Base-by-base conservation (phyloP, 139 green algal genomes). In the Diplosphaera chodatii region DNA sequence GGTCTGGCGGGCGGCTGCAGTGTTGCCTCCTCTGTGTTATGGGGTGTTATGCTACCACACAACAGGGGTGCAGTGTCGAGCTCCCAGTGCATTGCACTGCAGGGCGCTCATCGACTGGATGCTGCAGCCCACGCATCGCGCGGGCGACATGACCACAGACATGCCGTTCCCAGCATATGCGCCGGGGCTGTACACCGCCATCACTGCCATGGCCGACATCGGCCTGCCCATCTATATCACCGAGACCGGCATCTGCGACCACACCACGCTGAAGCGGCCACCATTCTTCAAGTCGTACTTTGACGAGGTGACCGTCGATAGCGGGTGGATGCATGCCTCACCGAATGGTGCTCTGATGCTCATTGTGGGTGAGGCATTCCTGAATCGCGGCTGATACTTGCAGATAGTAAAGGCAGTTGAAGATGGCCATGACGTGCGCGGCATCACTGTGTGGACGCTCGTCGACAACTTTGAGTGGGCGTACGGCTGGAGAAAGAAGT, bases 201-300 rank as follows among this genome's bases (percentile, higher is more conserved):
- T 68, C 20, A 40, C 69, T n/a, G 22, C 32, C 30, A 66, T 85
- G 64, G 63, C 40, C 48, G 63, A 64, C 20, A 69, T 91, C 41
- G 72, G 76, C 22, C 80, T 93, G 18, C 90, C 89, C 37, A 84
- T 96, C 29, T 96, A 95, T 76, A 91, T 96, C 72, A 95, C 89
- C 4, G 89, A 96, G 78, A 93, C 87, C 0, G 89, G 89, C 63
- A 83, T 90, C 66, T 82, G 89, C 3, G 87, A 96, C 69, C 23
- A 27, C 2, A 70, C 68, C 5, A 88, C 92, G 64, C 69, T 82
- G 41, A 77, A 78, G 29, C 72, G 78, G n/a, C 59, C 64, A 3
- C 1, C 69, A 4, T 77, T 77, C 41, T 76, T 84, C 32, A 15
- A 82, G 23, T 70, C 67, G 1, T 87, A 89, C 70, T 78, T 86